These are phyloP conservation scores for Parachaetomium inaequale DNA, from an alignment of 495 filamentous ascomycete species.

Conservation along the genomic window DNA sequence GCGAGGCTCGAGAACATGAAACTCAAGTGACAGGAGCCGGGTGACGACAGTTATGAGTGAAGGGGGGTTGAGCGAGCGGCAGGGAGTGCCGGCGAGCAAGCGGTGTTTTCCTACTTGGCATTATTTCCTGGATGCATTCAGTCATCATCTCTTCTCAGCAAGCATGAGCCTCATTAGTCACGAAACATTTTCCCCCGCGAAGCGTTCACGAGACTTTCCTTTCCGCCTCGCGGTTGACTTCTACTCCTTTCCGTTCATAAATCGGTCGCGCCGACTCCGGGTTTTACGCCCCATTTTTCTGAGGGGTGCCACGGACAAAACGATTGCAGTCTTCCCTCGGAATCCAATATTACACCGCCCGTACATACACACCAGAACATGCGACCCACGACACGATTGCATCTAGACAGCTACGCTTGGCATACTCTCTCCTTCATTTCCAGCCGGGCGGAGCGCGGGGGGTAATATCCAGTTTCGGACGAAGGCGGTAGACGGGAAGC, in stretches of 20 bases:
- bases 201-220: slow-evolving; percentile 3
- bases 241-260: neutral
- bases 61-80: neutral
- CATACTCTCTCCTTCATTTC: neutral
- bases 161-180: slow-evolving; percentile 12
- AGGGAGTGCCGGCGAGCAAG: neutral
- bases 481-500: neutral
- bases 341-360: neutral
- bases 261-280: neutral
- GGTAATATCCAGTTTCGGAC: neutral
- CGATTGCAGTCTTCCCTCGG: neutral
- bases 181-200: slow-evolving; percentile 1
- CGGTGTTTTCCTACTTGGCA: slow-evolving; percentile 2
- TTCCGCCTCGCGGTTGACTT: neutral
- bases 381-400: slow-evolving; percentile 14
- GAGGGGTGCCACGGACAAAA: neutral
- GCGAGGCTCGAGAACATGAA: slow-evolving; percentile 51
- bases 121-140: slow-evolving; percentile 13
- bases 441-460: neutral
- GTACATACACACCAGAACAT: slow-evolving; percentile 3
- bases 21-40: slow-evolving; percentile 30
- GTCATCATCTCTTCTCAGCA: slow-evolving; percentile 5
- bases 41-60: neutral
- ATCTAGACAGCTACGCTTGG: slow-evolving; percentile 1
- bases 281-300: neutral